Evolutionary conservation across 495 filamentous ascomycete genomes (phyloP), one percentile per base, ranked within the genome.

Genomic region (Letharia columbiana): DNA sequence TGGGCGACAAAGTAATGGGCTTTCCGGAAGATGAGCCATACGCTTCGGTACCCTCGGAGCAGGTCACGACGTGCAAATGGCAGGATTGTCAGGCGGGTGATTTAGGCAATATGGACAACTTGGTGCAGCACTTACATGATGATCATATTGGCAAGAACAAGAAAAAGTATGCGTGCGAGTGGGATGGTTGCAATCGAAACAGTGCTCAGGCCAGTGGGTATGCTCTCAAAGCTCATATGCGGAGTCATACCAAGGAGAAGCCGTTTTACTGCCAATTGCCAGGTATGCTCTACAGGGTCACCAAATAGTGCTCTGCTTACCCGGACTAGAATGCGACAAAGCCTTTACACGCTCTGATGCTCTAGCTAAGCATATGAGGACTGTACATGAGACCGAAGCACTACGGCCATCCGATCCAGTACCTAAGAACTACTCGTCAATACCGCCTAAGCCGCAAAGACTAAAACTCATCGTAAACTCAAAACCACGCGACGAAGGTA

Each of bases 321-420:
- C n/a, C 28, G n/a, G 8, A 54, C 17, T 70, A 96, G 94, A 98
- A 83, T 98, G 94, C 77, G 95, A 98, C 73, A 90, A 93, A 71
- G 91, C 92, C 63, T 98, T 98, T 73, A 98, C 94, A 12, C 87
- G 94, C 65, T 98, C 94, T 40, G 94, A 98, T 74, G 94, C 94
- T 31, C 86, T 98, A 0, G 91, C 94, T 9, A 98, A 98, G 74
- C 94, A 98, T 75, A 96, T 97, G 91, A 89, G 94, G 73, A 98
- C 94, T 41, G 94, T 98, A 40, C 94, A 98, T 77, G 95, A 98
- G 76, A 96, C 92, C 47, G 95, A 98, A 76, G 89, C 91, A 8
- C 81, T 96, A 7, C 88, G 92, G 9, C 90, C 90, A 9, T 89
- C 88, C n/a, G 92, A 95, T 72, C 87, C 91, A 7, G 88, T 93